These are phyloP conservation scores for Leccinum longicurvipes DNA, from an alignment of 768 basidiomycete species.

Conservation along the genomic window DNA sequence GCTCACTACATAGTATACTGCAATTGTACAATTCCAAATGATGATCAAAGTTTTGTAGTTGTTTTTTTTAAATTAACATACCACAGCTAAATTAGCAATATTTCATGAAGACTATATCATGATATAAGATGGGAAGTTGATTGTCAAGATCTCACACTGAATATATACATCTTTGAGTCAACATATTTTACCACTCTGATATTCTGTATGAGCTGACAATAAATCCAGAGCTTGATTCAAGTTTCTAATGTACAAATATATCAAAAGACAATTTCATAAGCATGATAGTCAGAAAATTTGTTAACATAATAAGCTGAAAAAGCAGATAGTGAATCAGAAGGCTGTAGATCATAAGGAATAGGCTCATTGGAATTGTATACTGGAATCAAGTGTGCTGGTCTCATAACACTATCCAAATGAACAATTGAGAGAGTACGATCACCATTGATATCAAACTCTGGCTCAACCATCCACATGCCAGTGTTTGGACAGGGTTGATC, in stretches of 20 bases:
- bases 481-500: background rate
- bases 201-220: no score
- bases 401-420: background rate
- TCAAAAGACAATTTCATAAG: background rate
- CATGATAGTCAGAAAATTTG: background rate
- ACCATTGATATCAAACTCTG: background rate
- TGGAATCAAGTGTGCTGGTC: background rate
- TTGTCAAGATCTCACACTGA: no score
- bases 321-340: background rate
- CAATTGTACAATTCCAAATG: no score
- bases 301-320: background rate
- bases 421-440: background rate
- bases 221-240: no score
- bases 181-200: no score
- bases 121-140: no score
- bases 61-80: no score
- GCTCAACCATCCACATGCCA: background rate
- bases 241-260: no score
- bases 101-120: no score
- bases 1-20: slow-evolving; percentile 69
- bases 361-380: background rate
- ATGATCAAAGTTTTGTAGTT: no score
- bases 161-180: no score
- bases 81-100: no score
- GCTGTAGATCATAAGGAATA: background rate